Percentiles rank a stretch among this genome's conserved stretches.
Conservation (phyloP, 805 yeast genomes). For the Candida maris region DNA sequence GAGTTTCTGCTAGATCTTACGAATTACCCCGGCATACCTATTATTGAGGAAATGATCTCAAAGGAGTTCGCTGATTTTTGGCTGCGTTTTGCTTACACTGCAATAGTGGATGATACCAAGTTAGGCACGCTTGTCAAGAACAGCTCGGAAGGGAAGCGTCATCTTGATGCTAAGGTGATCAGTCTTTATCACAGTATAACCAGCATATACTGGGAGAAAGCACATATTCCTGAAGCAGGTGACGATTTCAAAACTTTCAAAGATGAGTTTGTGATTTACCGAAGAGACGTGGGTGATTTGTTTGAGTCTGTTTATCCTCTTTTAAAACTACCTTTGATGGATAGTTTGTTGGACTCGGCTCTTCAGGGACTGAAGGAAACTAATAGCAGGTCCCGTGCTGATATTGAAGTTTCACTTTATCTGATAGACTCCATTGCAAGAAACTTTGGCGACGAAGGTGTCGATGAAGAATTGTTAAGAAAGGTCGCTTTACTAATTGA, state of each 20-base stretch:
- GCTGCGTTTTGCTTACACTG: conserved; percentile 60
- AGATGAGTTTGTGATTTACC: conserved; percentile 62
- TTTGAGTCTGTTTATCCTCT: conserved; percentile 68
- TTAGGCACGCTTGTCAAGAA: conserved; percentile 31
- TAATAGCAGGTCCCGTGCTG: conserved; percentile 25
- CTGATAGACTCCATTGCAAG: conserved; percentile 54
- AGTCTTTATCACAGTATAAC: conserved; percentile 50
- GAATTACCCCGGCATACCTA: conserved; percentile 53
- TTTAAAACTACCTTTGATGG: conserved; percentile 51
- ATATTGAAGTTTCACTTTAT: conserved; percentile 61
- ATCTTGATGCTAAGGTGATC: conserved; percentile 31
- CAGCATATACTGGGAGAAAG: conserved; percentile 64
- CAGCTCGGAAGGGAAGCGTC: conserved; percentile 28
- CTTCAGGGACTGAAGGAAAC: conserved; percentile 22
- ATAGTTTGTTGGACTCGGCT: conserved; percentile 38
- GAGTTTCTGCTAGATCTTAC: conserved; percentile 51
- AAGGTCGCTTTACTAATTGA: conserved; percentile 27
- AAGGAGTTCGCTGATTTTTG: conserved; percentile 61
- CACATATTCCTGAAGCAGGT: conserved; percentile 42
- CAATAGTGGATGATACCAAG: conserved; percentile 45
- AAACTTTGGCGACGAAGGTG: conserved; percentile 40
- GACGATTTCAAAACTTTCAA: conserved; percentile 31
- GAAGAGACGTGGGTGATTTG: conserved; percentile 74
- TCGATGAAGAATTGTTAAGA: conserved; percentile 18
- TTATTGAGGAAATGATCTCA: conserved; percentile 56